These are phyloP conservation scores for Aristolochia contorta DNA, from an alignment of 164 flowering plant genomes.

Conservation along the genomic window DNA sequence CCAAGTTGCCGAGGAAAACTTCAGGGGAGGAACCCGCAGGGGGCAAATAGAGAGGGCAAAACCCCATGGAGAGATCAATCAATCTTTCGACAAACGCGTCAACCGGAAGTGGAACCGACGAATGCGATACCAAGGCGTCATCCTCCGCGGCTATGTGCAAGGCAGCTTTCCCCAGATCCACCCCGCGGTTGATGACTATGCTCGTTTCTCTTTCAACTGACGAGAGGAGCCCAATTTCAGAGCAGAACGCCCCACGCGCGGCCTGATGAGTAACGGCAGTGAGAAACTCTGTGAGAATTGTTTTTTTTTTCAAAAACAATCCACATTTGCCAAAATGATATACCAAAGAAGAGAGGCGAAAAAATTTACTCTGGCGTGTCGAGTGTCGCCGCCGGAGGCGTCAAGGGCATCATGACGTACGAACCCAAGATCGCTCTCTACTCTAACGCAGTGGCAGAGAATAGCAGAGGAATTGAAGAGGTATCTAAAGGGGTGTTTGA, in stretches of 20 bases:
- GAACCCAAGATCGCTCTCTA: constrained; percentile 26
- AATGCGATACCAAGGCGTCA: constrained; percentile 70
- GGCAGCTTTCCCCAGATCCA: constrained; percentile 63
- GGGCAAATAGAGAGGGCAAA: constrained; percentile 41
- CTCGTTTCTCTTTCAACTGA: constrained; percentile 70
- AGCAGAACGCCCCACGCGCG: constrained; percentile 52
- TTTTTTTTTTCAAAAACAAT: too few relatives aligned
- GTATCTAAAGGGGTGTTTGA: too few relatives aligned
- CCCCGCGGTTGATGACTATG: constrained; percentile 49
- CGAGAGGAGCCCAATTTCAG: constrained; percentile 36
- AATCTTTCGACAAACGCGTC: constrained; percentile 55
- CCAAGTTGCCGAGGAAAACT: constrained; percentile 39
- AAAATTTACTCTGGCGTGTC: constrained; percentile 45
- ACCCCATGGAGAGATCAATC: constrained; percentile 61
- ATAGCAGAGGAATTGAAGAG: too few relatives aligned
- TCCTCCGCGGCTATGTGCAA: constrained; percentile 76
- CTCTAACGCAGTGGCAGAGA: too few relatives aligned
- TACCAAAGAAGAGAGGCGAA: not conserved
- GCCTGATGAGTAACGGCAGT: constrained; percentile 23
- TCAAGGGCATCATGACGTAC: constrained; percentile 60
- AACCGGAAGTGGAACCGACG: constrained; percentile 77
- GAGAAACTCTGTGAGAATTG: not conserved
- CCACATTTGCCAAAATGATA: not conserved
- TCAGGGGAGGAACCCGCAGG: constrained; percentile 44
- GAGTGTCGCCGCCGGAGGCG: constrained; percentile 40